Percentiles rank a stretch among this genome's conserved stretches.
These are phyloP conservation scores for Euphorbia peplus DNA, from an alignment of 345 rosid species.

Conservation along the genomic window DNA sequence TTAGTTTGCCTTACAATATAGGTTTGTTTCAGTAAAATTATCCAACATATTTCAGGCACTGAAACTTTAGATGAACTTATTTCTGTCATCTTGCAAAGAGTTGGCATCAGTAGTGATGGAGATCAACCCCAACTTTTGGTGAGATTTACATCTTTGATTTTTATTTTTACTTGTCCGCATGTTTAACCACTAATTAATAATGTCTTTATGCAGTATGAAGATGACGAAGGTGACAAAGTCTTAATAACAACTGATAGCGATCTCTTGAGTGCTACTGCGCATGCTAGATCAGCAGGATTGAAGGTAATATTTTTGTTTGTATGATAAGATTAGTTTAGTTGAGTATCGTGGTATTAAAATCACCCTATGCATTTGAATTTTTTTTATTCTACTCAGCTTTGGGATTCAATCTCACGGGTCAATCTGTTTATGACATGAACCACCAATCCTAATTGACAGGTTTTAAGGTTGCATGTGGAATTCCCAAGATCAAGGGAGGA, in stretches of 20 bases:
- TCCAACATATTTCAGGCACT: slow-evolving; percentile 31
- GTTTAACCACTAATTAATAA: not conserved
- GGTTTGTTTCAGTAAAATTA: not conserved
- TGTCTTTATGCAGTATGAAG: slow-evolving; percentile 54
- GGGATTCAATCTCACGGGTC: not conserved
- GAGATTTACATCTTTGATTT: slow-evolving; percentile 19
- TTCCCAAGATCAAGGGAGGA: slow-evolving; percentile 38
- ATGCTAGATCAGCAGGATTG: slow-evolving; percentile 60
- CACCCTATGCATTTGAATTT: not conserved
- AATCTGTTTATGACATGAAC: no score
- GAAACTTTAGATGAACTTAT: slow-evolving; percentile 77
- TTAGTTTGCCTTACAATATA: not conserved
- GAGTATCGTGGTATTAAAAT: not conserved
- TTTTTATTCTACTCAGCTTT: not conserved
- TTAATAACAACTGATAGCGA: slow-evolving; percentile 68
- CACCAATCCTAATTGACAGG: slow-evolving; percentile 44
- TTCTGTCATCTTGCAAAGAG: slow-evolving; percentile 63
- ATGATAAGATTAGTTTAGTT: not conserved
- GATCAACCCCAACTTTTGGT: slow-evolving; percentile 72
- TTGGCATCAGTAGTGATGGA: slow-evolving; percentile 40
- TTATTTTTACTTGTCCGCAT: not conserved
- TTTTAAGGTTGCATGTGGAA: slow-evolving; percentile 72
- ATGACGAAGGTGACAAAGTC: slow-evolving; percentile 94
- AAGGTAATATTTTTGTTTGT: slow-evolving; percentile 47
- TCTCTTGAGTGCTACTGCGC: slow-evolving; percentile 62